A percentile compares a stretch with the other conserved stretches of the same genome.
These are phyloP conservation scores for Typha latifolia DNA, from an alignment of 176 grass and related monocot genomes.

Conservation along the genomic window DNA sequence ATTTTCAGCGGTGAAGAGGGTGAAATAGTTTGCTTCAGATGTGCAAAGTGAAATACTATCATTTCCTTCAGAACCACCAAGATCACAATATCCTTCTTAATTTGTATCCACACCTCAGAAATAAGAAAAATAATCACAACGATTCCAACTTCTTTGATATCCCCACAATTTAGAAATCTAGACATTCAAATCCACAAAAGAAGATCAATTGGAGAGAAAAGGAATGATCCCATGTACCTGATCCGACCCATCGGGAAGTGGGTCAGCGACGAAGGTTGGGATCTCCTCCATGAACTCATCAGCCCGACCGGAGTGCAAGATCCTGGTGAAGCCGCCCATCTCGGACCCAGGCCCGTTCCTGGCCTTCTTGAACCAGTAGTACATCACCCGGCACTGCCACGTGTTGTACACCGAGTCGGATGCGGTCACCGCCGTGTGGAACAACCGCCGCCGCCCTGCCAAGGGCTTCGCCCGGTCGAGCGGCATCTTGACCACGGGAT, in stretches of 20 bases:
- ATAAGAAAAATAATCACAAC: too few species aligned
- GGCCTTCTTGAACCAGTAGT: conserved; percentile 90
- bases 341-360: conserved; percentile 29
- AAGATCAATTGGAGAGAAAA: background rate
- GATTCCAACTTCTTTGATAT: background rate
- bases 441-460: conserved; percentile 9
- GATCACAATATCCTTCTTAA: too few species aligned
- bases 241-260: conserved; percentile 52
- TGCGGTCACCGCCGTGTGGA: conserved; percentile 89
- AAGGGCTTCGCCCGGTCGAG: background rate
- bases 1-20: too few species aligned
- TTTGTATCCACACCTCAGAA: too few species aligned
- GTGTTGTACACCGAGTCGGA: conserved; percentile 60
- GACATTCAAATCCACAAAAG: background rate
- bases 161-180: background rate
- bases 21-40: too few species aligned
- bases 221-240: conserved; percentile 35
- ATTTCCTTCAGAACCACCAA: too few species aligned
- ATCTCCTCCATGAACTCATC: conserved; percentile 75
- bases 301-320: conserved; percentile 67
- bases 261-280: conserved; percentile 83
- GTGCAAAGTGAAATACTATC: too few species aligned
- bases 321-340: conserved; percentile 91
- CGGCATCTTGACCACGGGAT: conserved; percentile 8
- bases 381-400: conserved; percentile 97